A percentile compares a stretch with the other conserved stretches of the same genome.
phyloP scores from a whole-genome alignment of 2,329 filamentous ascomycete genomes.

The Pleurostoma richardsiae region DNA sequence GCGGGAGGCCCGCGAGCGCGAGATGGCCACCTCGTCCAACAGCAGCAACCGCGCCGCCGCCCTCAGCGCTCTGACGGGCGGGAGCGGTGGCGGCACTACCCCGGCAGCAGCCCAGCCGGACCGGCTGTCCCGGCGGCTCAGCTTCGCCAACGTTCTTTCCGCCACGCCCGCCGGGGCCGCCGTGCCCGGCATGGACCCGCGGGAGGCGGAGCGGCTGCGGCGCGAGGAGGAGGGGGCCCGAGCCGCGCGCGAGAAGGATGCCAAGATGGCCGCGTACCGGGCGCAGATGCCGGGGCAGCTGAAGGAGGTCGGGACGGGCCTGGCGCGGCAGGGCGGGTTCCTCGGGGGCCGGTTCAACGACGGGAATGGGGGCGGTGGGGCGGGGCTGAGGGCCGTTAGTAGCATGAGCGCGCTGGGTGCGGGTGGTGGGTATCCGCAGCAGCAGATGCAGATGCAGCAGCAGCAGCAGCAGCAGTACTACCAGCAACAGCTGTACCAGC shows the following conservation, averaged over 20 bases:
- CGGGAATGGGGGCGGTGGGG: constrained; percentile 34
- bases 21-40: constrained; percentile 35
- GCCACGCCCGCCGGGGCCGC: constrained; percentile 32
- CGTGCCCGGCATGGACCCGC: constrained; percentile 24
- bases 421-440: background rate
- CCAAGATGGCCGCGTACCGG: constrained; percentile 42
- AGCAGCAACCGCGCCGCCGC: constrained; percentile 7
- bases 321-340: constrained; percentile 37
- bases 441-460: constrained; percentile 1
- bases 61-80: constrained; percentile 16
- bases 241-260: constrained; percentile 35
- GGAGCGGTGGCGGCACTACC: constrained; percentile 9
- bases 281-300: constrained; percentile 43
- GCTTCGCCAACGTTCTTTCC: constrained; percentile 55
- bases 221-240: constrained; percentile 34
- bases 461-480: background rate
- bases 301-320: constrained; percentile 18
- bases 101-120: too few relatives aligned
- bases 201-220: constrained; percentile 34
- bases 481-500: constrained; percentile 3
- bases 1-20: constrained; percentile 56
- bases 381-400: constrained; percentile 13
- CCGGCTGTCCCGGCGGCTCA: constrained; percentile 36
- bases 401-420: constrained; percentile 10
- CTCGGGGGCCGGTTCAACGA: constrained; percentile 51